Conservation (phyloP, 129 eudicot species). For the Scalesia atractyloides region DNA sequence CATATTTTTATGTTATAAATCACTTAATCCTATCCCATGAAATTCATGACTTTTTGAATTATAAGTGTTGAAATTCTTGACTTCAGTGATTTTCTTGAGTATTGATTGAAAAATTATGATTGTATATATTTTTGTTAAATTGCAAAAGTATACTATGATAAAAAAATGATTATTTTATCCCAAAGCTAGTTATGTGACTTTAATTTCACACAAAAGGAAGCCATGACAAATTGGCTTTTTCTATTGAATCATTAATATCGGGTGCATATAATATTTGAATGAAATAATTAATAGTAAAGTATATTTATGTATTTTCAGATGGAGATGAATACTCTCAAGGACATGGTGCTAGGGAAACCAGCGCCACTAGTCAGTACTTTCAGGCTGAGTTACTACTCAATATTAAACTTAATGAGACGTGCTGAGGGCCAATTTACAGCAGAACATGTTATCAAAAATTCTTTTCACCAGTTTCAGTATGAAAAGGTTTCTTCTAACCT, state of each 20-base stretch:
- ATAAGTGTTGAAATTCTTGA: neutral
- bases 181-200: neutral
- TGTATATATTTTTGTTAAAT: neutral
- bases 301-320: conserved; percentile 44
- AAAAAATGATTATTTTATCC: neutral
- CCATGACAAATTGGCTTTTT: neutral
- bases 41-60: neutral
- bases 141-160: neutral
- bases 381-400: conserved; percentile 96
- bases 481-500: conserved; percentile 64
- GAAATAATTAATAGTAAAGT: neutral
- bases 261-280: conserved; percentile 1
- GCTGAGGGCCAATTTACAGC: conserved; percentile 99
- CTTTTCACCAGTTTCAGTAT: conserved; percentile 96
- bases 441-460: conserved; percentile 92
- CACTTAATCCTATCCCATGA: neutral
- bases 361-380: conserved; percentile 97
- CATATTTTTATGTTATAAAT: neutral
- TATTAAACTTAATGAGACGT: conserved; percentile 95
- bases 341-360: conserved; percentile 96
- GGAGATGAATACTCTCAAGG: conserved; percentile 94
- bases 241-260: neutral
- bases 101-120: neutral
- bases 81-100: neutral
- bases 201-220: neutral